phyloP scores from a whole-genome alignment of 2,329 filamentous ascomycete species.

The Diaporthe australafricana region DNA sequence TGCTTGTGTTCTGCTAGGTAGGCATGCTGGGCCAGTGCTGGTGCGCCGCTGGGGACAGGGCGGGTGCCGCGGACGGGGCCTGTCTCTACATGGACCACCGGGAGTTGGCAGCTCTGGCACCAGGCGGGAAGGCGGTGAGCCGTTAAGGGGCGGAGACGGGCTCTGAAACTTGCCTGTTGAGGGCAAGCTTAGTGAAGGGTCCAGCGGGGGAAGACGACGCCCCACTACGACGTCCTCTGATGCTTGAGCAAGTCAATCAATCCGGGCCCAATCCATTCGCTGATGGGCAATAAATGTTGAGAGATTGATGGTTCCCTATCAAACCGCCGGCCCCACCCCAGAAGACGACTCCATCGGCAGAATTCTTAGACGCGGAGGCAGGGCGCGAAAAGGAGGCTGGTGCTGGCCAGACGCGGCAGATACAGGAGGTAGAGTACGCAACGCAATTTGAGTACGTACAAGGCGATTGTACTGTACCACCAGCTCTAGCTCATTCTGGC shows the following conservation, averaged over 20 bases:
- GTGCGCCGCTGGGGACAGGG: not conserved
- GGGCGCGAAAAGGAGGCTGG: constrained; percentile 26
- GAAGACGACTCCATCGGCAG: constrained; percentile 19
- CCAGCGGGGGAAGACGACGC: constrained; percentile 1
- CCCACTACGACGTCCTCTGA: not conserved
- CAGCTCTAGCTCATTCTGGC: not conserved
- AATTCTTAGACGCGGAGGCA: constrained; percentile 16
- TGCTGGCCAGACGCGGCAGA: not conserved
- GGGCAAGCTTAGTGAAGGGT: constrained; percentile 20
- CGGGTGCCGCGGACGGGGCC: constrained; percentile 25
- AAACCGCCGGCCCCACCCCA: not conserved
- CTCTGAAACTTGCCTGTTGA: constrained; percentile 25
- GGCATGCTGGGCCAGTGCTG: too few species aligned
- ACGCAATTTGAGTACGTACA: not conserved
- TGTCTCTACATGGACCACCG: constrained; percentile 11
- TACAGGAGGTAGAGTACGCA: not conserved
- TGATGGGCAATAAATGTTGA: constrained; percentile 27
- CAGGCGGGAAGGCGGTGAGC: constrained; percentile 25
- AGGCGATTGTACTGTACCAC: too few species aligned
- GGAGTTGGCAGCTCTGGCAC: constrained; percentile 7
- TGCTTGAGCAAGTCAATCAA: constrained; percentile 10
- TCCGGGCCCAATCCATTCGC: constrained; percentile 19
- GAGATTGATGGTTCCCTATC: constrained; percentile 27
- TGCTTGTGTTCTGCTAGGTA: too few species aligned
- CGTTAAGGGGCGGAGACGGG: constrained; percentile 1